Base-by-base conservation (phyloP, 2,329 filamentous ascomycete species). In the Saccharata proteae region DNA sequence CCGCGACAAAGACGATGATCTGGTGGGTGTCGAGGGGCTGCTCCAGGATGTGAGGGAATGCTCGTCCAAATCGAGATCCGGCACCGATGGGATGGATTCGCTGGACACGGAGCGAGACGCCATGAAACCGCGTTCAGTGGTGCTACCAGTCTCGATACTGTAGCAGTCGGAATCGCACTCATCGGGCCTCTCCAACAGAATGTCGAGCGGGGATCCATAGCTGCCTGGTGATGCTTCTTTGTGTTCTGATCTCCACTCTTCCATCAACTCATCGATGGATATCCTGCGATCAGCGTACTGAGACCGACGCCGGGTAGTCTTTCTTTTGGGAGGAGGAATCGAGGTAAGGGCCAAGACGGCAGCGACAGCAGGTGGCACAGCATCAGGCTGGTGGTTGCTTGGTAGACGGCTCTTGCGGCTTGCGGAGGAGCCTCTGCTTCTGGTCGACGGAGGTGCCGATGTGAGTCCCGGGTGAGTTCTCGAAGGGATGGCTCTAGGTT, bases 341-440 rank as follows among this genome's bases (percentile, higher is more conserved):
- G 67, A 55, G 2, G 72, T 77, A 26, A 71, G 63, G 34, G 71
- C 67, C 19, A 77, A 53, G 34, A 77, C 53, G 7, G 68, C 69
- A 16, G 68, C 69, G 30, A 74, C 62, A 14, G 69, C 62, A n/a
- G 64, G 59, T 11, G 67, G 66, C 4, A 73, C 46, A 7, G 61
- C 59, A 42, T 54, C 60, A 37, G 49, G 54, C 40, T 54, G 53
- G 46, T 64, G 60, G 39, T 39, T 48, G 30, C 37, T 48, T 22
- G 39, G 35, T 20, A 39, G 42, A 24, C 45, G 53, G 38, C 41
- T 22, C 4, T 45, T 41, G 16, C 8, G 16, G 15, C 20, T 20
- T 25, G 26, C 19, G 21, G n/a, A 22, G 19, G 32, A 45, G 14
- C 48, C 44, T 37, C 49, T 40, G 24, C 38, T 40, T 38, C 51